Conservation (phyloP, 768 basidiomycete species). For the Cyathus striatus region DNA sequence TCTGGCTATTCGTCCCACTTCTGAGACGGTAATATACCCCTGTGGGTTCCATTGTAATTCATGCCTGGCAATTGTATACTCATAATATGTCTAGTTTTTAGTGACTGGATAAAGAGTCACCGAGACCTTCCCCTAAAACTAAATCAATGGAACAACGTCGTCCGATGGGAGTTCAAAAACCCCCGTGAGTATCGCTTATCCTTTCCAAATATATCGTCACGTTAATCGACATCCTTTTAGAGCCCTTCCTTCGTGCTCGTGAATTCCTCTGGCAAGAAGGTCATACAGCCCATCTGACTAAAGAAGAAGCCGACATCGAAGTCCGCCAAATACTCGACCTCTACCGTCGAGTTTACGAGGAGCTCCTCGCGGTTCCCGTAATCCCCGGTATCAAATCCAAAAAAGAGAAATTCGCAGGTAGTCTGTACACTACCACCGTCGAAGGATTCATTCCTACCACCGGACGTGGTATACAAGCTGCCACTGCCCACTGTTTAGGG, state of each 20-base stretch:
- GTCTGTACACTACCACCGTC: slow-evolving; percentile 94
- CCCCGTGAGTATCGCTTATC: slow-evolving; percentile 58
- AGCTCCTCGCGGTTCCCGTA: slow-evolving; percentile 95
- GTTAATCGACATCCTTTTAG: slow-evolving; percentile 35
- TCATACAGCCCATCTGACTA: slow-evolving; percentile 90
- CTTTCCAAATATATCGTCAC: too few relatives aligned
- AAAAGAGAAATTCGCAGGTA: slow-evolving; percentile 99
- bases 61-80: too few relatives aligned
- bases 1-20: slow-evolving; percentile 96
- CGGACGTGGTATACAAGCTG: slow-evolving; percentile 95
- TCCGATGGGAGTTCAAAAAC: slow-evolving; percentile 99
- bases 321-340: slow-evolving; percentile 93
- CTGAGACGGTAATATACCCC: slow-evolving; percentile 99
- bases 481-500: slow-evolving; percentile 94
- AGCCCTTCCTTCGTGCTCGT: slow-evolving; percentile 98
- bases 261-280: slow-evolving; percentile 99
- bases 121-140: slow-evolving; percentile 95
- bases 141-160: slow-evolving; percentile 99
- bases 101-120: slow-evolving; percentile 98
- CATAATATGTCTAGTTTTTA: too few relatives aligned
- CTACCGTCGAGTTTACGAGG: slow-evolving; percentile 93
- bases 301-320: slow-evolving; percentile 86
- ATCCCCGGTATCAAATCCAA: slow-evolving; percentile 96
- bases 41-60: too few relatives aligned
- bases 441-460: slow-evolving; percentile 98